A percentile compares a stretch with the other conserved stretches of the same genome.
These are phyloP conservation scores for Musa troglodytarum DNA, from an alignment of 176 grass and related monocot species.

Conservation along the genomic window DNA sequence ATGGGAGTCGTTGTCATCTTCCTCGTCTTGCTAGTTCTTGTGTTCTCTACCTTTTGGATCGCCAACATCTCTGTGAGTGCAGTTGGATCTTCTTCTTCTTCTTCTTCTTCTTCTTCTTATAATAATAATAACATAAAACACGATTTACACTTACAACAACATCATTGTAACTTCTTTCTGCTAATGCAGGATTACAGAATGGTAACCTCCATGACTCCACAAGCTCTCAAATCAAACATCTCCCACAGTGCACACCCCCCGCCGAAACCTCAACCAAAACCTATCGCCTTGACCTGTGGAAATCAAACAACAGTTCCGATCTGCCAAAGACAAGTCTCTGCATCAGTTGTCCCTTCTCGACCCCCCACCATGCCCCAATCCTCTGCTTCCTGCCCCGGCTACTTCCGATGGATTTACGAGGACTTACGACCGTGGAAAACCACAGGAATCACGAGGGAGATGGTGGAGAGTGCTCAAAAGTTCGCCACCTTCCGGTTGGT, in stretches of 20 bases:
- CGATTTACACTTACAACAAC: too few species aligned
- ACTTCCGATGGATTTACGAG: conserved; percentile 59
- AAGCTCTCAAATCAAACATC: too few species aligned
- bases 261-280: not conserved
- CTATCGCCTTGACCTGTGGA: not conserved
- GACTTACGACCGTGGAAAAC: conserved; percentile 49
- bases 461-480: conserved; percentile 28
- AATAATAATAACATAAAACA: too few species aligned
- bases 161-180: too few species aligned
- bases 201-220: too few species aligned
- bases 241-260: too few species aligned
- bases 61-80: not conserved
- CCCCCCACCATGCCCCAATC: not conserved
- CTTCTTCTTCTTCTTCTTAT: too few species aligned
- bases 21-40: not conserved
- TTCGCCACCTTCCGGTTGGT: conserved; percentile 47
- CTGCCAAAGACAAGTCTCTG: not conserved
- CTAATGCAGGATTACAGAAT: too few species aligned
- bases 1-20: not conserved
- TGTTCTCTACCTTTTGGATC: not conserved
- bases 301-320: not conserved
- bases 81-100: not conserved
- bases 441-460: conserved; percentile 32
- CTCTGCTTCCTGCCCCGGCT: conserved; percentile 31
- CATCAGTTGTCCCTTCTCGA: not conserved